Conservation (phyloP, 2,329 filamentous ascomycete species). For the Neopestalotiopsis sp. region DNA sequence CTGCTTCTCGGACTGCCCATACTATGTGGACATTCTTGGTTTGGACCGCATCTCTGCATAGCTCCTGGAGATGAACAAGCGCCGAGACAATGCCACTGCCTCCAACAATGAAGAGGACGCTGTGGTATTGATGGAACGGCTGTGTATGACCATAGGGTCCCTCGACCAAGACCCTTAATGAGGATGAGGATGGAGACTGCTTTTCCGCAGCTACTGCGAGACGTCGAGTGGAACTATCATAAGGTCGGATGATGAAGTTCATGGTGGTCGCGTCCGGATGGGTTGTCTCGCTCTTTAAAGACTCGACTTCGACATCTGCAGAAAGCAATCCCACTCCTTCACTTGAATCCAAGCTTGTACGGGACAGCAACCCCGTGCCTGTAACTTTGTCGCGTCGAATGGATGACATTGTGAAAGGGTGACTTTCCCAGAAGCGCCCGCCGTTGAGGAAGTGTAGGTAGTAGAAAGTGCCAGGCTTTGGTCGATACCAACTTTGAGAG, state of each 20-base stretch:
- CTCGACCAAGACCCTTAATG: constrained; percentile 46
- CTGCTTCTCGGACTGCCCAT: constrained; percentile 50
- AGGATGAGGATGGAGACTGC: constrained; percentile 30
- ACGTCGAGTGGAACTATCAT: constrained; percentile 49
- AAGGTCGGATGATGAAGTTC: constrained; percentile 52
- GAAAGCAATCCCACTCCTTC: not conserved
- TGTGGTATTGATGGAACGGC: constrained; percentile 43
- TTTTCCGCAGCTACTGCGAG: constrained; percentile 38
- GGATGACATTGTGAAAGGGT: constrained; percentile 54
- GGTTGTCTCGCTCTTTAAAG: not conserved
- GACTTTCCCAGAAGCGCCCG: constrained; percentile 52
- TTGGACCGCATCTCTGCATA: constrained; percentile 27
- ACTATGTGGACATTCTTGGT: constrained; percentile 40
- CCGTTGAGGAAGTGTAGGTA: constrained; percentile 50
- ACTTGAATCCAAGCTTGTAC: not conserved
- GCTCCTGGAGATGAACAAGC: constrained; percentile 42
- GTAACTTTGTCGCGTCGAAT: constrained; percentile 20
- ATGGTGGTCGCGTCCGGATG: constrained; percentile 28
- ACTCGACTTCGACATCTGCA: constrained; percentile 6
- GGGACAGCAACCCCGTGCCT: constrained; percentile 38
- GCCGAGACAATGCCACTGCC: constrained; percentile 52
- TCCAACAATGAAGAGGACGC: constrained; percentile 49
- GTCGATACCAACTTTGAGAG: constrained; percentile 38
- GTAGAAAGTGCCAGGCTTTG: constrained; percentile 49
- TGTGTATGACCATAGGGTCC: constrained; percentile 51